Evolutionary conservation across 192 early-diverging fungal genomes (phyloP).

Genomic region (Backusella tarrabulga): DNA sequence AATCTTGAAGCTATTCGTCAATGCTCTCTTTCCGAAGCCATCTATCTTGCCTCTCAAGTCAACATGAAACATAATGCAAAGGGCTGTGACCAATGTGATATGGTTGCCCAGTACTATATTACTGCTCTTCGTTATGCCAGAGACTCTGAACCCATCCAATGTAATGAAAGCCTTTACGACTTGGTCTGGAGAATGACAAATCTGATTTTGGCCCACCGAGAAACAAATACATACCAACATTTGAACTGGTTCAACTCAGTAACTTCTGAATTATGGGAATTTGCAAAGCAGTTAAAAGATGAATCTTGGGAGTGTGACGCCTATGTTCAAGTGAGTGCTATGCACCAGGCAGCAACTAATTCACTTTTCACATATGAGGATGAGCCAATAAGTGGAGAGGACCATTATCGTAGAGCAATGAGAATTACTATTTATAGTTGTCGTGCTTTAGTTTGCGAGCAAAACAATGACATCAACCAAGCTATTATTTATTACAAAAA

Average conservation of each 20-base stretch:
- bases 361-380: background rate
- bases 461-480: background rate
- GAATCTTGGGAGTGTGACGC: background rate
- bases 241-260: constrained; percentile 5
- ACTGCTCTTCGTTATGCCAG: background rate
- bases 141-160: background rate
- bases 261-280: constrained; percentile 14
- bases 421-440: constrained; percentile 8
- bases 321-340: background rate
- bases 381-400: background rate
- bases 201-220: constrained; percentile 1
- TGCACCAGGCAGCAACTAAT: background rate
- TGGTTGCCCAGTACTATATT: background rate
- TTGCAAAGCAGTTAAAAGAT: constrained; percentile 13
- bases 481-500: constrained; percentile 12
- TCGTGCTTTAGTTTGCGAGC: constrained; percentile 7
- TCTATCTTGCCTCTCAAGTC: background rate
- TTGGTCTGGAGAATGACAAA: constrained; percentile 3
- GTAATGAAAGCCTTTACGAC: background rate
- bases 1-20: background rate
- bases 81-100: background rate
- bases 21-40: background rate
- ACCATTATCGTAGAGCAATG: constrained; percentile 13
- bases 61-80: constrained; percentile 2
- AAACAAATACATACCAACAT: constrained; percentile 7